Evolutionary conservation across 495 filamentous ascomycete species (phyloP), one percentile per base, ranked within the genome.

Genomic region (Arthonia radiata): DNA sequence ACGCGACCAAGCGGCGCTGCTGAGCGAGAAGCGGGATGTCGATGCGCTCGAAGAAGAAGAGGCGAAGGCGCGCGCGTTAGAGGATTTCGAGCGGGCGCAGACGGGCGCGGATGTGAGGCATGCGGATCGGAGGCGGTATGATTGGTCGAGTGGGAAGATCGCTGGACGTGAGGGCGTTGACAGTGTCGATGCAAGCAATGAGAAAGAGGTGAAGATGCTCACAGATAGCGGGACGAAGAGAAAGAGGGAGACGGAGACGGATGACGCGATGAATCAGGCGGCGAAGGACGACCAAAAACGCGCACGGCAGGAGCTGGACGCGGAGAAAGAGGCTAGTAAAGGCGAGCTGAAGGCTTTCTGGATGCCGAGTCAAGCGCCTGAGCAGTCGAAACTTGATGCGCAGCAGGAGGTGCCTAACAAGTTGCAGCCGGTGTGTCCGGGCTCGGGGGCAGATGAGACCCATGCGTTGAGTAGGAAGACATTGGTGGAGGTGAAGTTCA

Each of bases 291-390:
- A 86, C 42, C 50, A 61, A 38, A 59, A 63, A 26, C 67, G 71
- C 41, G 64, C 73, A 11, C 64, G 65, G 38, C 58, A 55, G 26
- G 32, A 26, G 31, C 51, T 83, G 31, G 66, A 72, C 31, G 64
- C 64, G 24, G 77, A 91, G 40, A 82, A 81, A 46, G 38, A 61
- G 48, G 61, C 66, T 0, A 59, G 62, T 1, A 74, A 75, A 40
- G 67, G 67, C 0, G 67, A 63, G n/a, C 50, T 92, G 0, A 78
- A 80, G 0, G 86, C 81, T 2, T 94, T 94, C 53, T 97, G 86
- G 86, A 71, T 89, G 0, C 83, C 86, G 0, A n/a, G n/a, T n/a
- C n/a, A n/a, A n/a, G n/a, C n/a, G n/a, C n/a, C n/a, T n/a, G n/a
- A n/a, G n/a, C n/a, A n/a, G n/a, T n/a, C n/a, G n/a, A n/a, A n/a